Conservation (phyloP, 2,329 filamentous ascomycete species). For the Penicillium capsulatum region DNA sequence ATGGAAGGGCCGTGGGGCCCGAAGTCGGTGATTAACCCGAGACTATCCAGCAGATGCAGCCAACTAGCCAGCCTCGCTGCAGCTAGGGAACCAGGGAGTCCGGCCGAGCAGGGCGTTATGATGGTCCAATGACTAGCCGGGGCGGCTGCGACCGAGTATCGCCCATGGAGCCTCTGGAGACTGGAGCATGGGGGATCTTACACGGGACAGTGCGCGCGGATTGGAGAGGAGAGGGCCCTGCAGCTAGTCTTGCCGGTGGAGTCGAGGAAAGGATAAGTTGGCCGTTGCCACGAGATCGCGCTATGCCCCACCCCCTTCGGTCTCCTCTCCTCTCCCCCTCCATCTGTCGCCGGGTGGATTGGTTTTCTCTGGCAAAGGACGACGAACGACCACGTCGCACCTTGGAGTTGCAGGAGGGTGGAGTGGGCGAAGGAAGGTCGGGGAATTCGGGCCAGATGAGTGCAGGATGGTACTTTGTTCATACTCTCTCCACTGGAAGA, state of each 20-base stretch:
- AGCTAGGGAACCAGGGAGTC: slow-evolving; percentile 18
- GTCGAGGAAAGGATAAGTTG: slow-evolving; percentile 1
- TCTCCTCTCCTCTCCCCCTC: neutral
- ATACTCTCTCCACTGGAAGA: no score
- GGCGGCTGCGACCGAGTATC: neutral
- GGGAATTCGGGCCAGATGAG: neutral
- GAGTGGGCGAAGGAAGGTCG: neutral
- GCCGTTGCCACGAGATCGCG: slow-evolving; percentile 21
- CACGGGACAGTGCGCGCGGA: slow-evolving; percentile 14
- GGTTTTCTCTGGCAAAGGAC: neutral
- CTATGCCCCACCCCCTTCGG: neutral
- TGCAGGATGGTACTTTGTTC: neutral
- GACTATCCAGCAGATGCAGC: slow-evolving; percentile 17
- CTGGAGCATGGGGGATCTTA: slow-evolving; percentile 15
- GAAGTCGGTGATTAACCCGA: slow-evolving; percentile 20
- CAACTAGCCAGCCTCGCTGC: slow-evolving; percentile 16
- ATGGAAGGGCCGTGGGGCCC: slow-evolving; percentile 11
- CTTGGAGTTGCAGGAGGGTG: slow-evolving; percentile 1
- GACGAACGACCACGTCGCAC: slow-evolving; percentile 8
- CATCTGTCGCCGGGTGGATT: neutral
- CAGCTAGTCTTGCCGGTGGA: slow-evolving; percentile 11
- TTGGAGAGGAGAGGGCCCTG: slow-evolving; percentile 11
- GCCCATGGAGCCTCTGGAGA: slow-evolving; percentile 15
- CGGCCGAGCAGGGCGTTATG: slow-evolving; percentile 3
- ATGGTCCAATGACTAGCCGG: neutral